Base-by-base conservation (phyloP, 2,329 filamentous ascomycete genomes). In the Ambrosiella cleistominuta region DNA sequence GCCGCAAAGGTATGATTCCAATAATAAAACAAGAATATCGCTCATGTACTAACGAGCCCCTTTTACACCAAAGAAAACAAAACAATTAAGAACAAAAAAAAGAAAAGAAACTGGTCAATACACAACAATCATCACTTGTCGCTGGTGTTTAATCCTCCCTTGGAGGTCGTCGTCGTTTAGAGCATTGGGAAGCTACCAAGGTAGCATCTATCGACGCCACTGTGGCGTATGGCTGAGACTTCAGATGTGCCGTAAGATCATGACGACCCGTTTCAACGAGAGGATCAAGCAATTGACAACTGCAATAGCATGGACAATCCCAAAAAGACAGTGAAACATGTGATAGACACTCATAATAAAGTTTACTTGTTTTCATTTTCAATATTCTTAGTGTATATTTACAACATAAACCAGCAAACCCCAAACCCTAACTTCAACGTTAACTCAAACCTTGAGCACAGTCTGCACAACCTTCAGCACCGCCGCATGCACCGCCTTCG, bases 381-480 rank as follows among this genome's bases (percentile, higher is more conserved):
- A 47, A 13, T 15, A 19, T 15, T 11, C 44, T 17, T n/a, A 8
- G n/a, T 47, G 44, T 15, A 47, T 7, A 47, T 47, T 8, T 47
- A n/a, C 44, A 47, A 13, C n/a, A 13, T 35, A 9, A 3, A 51
- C 13, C 9, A 51, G 9, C 1, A 11, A 11, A 17, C n/a, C 19
- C n/a, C 11, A 27, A 36, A 36, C 47, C 19, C 47, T 51, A 19
- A n/a, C 40, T 27, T 27, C 27, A 27, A 27, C 4, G 27, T 27
- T 27, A 27, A 47, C 19, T 54, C 73, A 64, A 19, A 71, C 68
- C 27, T 57, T 70, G 63, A 95, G 74, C 19, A 95, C 89, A 64
- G 83, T 81, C 72, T 88, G 86, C 0, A 98, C 93, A 3, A 79
- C 91, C 63, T 81, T 75, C 55, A 97, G 78, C 4, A 97, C 88